Evolutionary conservation across 179 eudicot species (phyloP).

Genomic region (Silene vulgaris): DNA sequence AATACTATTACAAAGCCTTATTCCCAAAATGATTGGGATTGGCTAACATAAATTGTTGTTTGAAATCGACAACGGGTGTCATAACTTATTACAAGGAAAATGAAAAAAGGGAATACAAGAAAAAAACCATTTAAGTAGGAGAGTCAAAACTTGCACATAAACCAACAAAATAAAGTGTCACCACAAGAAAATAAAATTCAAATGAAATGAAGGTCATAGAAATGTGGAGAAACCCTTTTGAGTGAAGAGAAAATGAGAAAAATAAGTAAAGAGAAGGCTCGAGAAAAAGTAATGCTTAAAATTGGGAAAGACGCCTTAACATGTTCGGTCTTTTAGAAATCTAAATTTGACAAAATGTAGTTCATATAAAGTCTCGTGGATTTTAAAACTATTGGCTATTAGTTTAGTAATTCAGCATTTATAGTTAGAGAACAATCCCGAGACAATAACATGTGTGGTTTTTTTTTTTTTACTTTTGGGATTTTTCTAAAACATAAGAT

Average conservation of each 20-base stretch:
- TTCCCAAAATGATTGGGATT: neutral
- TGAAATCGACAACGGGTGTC: neutral
- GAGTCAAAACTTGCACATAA: neutral
- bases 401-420: neutral
- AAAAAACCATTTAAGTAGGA: neutral
- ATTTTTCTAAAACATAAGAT: neutral
- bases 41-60: neutral
- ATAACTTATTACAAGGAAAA: neutral
- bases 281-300: neutral
- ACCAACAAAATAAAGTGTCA: neutral
- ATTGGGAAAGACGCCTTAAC: neutral
- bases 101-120: neutral
- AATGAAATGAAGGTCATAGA: neutral
- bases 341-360: neutral
- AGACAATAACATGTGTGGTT: neutral
- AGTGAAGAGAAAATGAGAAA: neutral
- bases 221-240: slow-evolving; percentile 3
- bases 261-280: neutral
- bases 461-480: neutral
- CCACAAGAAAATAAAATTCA: neutral
- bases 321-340: neutral
- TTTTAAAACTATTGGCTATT: neutral
- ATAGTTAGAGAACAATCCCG: neutral
- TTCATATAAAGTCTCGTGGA: neutral
- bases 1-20: neutral